Evolutionary conservation across 805 yeast genomes (phyloP), one percentile per base, ranked within the genome.

Genomic region (Kluyveromyces siamensis): DNA sequence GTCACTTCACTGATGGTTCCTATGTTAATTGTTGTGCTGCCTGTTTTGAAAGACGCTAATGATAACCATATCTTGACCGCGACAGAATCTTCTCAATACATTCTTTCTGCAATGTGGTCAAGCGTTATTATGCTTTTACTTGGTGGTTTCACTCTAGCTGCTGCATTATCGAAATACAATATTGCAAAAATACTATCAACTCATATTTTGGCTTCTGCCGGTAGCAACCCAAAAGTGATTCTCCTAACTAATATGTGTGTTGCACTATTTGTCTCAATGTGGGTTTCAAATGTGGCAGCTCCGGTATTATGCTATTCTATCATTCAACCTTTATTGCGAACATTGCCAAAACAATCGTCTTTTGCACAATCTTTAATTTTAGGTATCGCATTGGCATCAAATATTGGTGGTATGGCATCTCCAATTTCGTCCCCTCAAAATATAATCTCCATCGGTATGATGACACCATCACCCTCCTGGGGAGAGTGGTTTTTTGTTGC

Each of bases 401-500:
- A 91, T 62, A 72, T 91, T 44, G 98, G 96, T 19, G 99, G 99
- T 55, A 91, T 90, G 95, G 84, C 96, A 0, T 87, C 96, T 4
- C 99, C 99, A 8, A 91, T 91, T 60, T 90, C 97, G 1, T 87
- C 96, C 2, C 99, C 99, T 1, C 99, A 91, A 63, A 91, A 91
- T 65, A 87, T 91, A 53, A 82, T 91, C 58, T 96, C 96, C 1
- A 74, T 91, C 45, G 90, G 87, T 49, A 72, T 83, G 56, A 91
- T 91, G 98, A 74, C 73, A 49, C 96, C 95, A 1, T 82, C 77
- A 48, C 82, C 83, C 1, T 80, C 84, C 8, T 91, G 99, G 99
- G 82, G 83, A 10, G 85, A 87, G 62, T 91, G 99, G 99, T 93
- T 91, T 65, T 80, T 83, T 8, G 79, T 91, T 42, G 79, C 96